Evolutionary conservation across 2,329 filamentous ascomycete species (phyloP).

Genomic region (Ceratocystis lukuohia): DNA sequence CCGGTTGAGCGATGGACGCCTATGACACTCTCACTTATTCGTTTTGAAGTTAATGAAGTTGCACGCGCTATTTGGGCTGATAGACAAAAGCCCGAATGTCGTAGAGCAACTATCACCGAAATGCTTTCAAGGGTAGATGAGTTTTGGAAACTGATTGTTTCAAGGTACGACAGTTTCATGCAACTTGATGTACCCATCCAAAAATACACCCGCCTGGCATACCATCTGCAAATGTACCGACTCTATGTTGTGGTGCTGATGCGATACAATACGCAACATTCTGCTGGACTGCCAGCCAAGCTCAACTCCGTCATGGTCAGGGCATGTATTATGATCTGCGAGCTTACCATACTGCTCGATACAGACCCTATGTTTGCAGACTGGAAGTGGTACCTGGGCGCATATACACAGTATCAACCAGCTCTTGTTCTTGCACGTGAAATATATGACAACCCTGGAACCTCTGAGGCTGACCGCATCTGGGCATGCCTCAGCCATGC

Average conservation of each 20-base stretch:
- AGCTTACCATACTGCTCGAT: constrained; percentile 36
- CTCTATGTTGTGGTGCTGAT: constrained; percentile 56
- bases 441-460: constrained; percentile 44
- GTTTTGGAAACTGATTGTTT: constrained; percentile 50
- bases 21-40: constrained; percentile 52
- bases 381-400: constrained; percentile 60
- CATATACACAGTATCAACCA: constrained; percentile 59
- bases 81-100: constrained; percentile 48
- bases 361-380: constrained; percentile 33
- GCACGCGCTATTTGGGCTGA: constrained; percentile 58
- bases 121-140: constrained; percentile 55
- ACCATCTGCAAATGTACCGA: constrained; percentile 49
- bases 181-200: constrained; percentile 48
- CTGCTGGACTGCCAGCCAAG: constrained; percentile 43
- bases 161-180: constrained; percentile 52
- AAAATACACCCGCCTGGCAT: constrained; percentile 48
- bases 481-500: constrained; percentile 61
- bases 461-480: constrained; percentile 48
- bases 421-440: constrained; percentile 57
- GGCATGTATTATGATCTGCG: constrained; percentile 41
- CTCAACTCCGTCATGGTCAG: constrained; percentile 50
- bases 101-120: constrained; percentile 47
- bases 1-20: constrained; percentile 46
- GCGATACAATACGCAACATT: constrained; percentile 44
- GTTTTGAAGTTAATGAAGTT: constrained; percentile 62